Evolutionary conservation across 1,284 basidiomycete species (phyloP), one percentile per base, ranked within the genome.

Genomic region (Sporisorium sorghi): DNA sequence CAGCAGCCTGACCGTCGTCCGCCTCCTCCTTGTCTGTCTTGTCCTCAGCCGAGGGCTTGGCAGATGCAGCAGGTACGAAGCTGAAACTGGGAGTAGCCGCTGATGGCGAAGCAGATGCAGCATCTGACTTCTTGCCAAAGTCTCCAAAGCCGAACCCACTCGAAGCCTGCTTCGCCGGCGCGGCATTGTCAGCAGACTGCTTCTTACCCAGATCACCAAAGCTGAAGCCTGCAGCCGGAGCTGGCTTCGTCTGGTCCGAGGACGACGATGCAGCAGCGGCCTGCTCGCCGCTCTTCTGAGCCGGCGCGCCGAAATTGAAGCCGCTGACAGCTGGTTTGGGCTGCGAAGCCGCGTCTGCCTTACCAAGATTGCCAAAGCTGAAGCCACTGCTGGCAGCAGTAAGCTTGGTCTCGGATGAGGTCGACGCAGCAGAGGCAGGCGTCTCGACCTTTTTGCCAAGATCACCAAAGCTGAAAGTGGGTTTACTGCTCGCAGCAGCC

Each of bases 391-490:
- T 7, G 3, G 60, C 42, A 17, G 49, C n/a, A 15, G 49, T 1
- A 14, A 49, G 32, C 49, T 59, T 59, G 26, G 37, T 14, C 14
- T 44, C 35, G 2, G 28, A 40, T 15, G 39, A 15, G 26, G 44
- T 19, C 8, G n/a, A 5, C 35, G 42, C 2, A 2, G 49, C 12
- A n/a, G 46, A 15, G 0, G 37, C 30, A 24, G 49, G 19, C 28
- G 24, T 17, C 26, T 49, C 46, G n/a, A 6, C 17, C 46, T 58
- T 58, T 46, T 58, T 58, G 6, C 49, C 63, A 3, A 55, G 47
- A 37, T 65, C 53, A 11, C 63, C 63, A 37, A 63, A 69, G 60
- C 48, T 55, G 44, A 63, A 69, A 14, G 56, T 48, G 0, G 60
- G 54, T 37, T 53, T 63, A 5, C 33, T 15, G 47, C 47, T 32